phyloP scores from a whole-genome alignment of 352 stramenopile genomes.

The Phytophthora sansomeana region DNA sequence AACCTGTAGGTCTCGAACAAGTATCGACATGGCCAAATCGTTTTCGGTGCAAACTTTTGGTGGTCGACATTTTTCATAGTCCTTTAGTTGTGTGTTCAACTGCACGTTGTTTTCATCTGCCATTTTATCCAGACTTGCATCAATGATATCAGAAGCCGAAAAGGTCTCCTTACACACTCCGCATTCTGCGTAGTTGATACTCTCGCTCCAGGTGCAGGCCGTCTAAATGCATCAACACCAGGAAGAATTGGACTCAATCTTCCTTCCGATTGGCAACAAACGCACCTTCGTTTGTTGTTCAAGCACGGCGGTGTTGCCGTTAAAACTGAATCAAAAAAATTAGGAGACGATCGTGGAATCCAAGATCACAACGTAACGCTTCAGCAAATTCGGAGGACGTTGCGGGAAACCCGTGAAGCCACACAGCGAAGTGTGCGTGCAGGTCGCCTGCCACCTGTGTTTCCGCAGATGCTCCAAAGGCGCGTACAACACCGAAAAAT shows the following conservation, averaged over 20 bases:
- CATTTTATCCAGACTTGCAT: neutral
- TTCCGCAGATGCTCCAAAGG: slow-evolving; percentile 27
- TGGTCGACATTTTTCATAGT: slow-evolving; percentile 10
- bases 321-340: too few relatives aligned
- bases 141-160: neutral
- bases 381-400: too few relatives aligned
- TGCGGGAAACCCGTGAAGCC: slow-evolving; percentile 35
- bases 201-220: neutral
- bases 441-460: slow-evolving; percentile 33
- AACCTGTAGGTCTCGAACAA: slow-evolving; percentile 16
- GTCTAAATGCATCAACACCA: slow-evolving; percentile 11
- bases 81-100: neutral
- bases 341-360: too few relatives aligned
- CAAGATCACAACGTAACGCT: too few relatives aligned
- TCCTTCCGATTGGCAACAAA: neutral
- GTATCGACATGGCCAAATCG: neutral
- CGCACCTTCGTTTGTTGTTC: neutral
- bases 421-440: slow-evolving; percentile 36
- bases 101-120: neutral
- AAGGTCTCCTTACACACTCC: neutral
- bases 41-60: neutral
- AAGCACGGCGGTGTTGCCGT: neutral
- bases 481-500: slow-evolving; percentile 32
- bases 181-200: slow-evolving; percentile 2
- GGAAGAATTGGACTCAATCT: neutral